Conservation (phyloP, 805 yeast species). For the Lachancea quebecensis region DNA sequence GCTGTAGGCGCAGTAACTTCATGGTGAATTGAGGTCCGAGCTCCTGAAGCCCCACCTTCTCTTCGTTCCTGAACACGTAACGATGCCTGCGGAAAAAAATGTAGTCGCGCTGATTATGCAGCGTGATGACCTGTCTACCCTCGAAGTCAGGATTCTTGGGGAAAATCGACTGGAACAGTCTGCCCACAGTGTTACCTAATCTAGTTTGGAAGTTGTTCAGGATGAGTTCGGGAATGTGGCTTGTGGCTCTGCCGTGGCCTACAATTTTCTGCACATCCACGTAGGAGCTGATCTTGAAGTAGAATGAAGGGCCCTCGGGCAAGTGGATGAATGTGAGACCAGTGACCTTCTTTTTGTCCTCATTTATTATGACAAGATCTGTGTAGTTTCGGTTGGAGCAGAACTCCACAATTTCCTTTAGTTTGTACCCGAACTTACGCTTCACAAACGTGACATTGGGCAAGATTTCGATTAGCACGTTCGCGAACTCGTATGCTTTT, state of each 20-base stretch:
- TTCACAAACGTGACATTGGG: slow-evolving; percentile 85
- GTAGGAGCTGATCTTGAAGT: slow-evolving; percentile 75
- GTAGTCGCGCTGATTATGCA: slow-evolving; percentile 94
- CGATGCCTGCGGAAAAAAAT: slow-evolving; percentile 94
- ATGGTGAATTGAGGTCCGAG: slow-evolving; percentile 95
- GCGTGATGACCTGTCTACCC: slow-evolving; percentile 92
- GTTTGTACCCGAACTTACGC: slow-evolving; percentile 73
- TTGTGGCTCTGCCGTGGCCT: slow-evolving; percentile 89
- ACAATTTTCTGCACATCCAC: slow-evolving; percentile 65
- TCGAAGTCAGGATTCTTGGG: slow-evolving; percentile 91
- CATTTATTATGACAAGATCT: slow-evolving; percentile 82
- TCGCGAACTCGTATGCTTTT: slow-evolving; percentile 85
- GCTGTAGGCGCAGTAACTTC: slow-evolving; percentile 79
- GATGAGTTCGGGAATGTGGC: slow-evolving; percentile 85
- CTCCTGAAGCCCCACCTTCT: slow-evolving; percentile 90
- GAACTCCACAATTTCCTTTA: slow-evolving; percentile 80
- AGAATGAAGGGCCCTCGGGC: slow-evolving; percentile 93
- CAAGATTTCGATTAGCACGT: slow-evolving; percentile 70
- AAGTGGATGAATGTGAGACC: slow-evolving; percentile 90
- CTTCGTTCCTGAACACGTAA: slow-evolving; percentile 82
- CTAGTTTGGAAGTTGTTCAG: slow-evolving; percentile 89
- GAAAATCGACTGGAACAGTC: slow-evolving; percentile 83
- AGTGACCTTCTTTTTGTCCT: slow-evolving; percentile 85
- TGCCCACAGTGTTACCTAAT: slow-evolving; percentile 87
- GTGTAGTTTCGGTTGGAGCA: slow-evolving; percentile 82